Conservation (phyloP, 352 stramenopile genomes). For the Pelagophyceae sp. region DNA sequence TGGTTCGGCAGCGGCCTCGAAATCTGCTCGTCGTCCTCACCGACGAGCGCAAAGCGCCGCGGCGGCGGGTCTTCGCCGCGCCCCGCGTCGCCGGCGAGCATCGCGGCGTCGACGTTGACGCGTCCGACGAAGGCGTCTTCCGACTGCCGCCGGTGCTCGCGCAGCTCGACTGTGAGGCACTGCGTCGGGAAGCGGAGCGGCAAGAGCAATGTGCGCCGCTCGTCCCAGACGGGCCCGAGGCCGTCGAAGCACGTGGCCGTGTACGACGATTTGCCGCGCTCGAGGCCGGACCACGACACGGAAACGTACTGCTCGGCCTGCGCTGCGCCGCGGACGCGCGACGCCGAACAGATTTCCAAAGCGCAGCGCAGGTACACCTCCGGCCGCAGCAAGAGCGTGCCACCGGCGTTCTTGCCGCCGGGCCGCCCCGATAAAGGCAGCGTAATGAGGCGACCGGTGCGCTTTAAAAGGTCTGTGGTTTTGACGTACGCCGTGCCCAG, state of each 20-base stretch:
- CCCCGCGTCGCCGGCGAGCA: background rate
- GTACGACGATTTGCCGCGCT: background rate
- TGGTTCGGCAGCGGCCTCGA: no score
- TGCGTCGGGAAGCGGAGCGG: background rate
- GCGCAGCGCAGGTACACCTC: background rate
- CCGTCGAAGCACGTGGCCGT: background rate
- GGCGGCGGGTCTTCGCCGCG: background rate
- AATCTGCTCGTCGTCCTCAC: no score
- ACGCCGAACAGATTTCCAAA: background rate
- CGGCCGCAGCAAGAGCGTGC: background rate
- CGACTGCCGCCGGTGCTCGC: background rate
- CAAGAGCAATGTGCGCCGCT: background rate
- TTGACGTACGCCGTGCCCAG: background rate
- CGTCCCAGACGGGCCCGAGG: background rate
- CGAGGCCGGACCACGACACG: background rate
- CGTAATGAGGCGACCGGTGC: background rate
- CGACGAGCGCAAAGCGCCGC: no score
- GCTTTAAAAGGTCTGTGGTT: background rate
- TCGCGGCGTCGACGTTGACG: background rate
- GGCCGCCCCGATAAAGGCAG: background rate
- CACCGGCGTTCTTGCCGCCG: background rate
- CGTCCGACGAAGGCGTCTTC: background rate
- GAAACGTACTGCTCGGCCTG: background rate
- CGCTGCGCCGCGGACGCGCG: background rate
- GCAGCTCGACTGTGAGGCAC: background rate